phyloP scores from a whole-genome alignment of 2,329 filamentous ascomycete genomes.

The Aulographum hederae region DNA sequence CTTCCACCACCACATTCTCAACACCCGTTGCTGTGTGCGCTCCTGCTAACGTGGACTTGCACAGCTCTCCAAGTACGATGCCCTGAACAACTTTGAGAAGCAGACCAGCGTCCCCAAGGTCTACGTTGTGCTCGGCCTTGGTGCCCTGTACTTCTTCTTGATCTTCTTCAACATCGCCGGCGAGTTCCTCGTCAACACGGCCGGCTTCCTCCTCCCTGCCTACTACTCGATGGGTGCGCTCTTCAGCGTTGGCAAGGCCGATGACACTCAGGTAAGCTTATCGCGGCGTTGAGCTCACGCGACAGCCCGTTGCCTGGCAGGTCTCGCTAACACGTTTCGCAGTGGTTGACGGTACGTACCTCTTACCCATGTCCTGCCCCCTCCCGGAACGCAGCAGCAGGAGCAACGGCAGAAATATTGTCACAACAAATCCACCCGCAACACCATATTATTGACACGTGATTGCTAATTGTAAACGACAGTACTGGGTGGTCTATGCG shows the following conservation, averaged over 20 bases:
- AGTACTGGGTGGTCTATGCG: slow-evolving; percentile 78
- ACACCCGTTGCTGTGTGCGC: not conserved
- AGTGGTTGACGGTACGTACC: slow-evolving; percentile 43
- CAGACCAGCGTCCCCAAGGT: slow-evolving; percentile 69
- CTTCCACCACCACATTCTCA: not conserved
- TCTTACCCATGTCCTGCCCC: slow-evolving; percentile 1
- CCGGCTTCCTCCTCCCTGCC: slow-evolving; percentile 64
- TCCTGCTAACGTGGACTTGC: slow-evolving; percentile 4
- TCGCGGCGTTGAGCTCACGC: not conserved
- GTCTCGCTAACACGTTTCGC: slow-evolving; percentile 16
- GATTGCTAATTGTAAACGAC: no score
- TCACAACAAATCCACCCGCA: no score
- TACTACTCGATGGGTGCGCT: slow-evolving; percentile 72
- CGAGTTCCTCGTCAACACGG: slow-evolving; percentile 73
- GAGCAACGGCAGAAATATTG: not conserved
- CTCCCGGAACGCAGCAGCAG: no score
- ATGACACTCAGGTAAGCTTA: slow-evolving; percentile 60
- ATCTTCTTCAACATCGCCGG: slow-evolving; percentile 86
- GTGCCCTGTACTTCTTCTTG: slow-evolving; percentile 70
- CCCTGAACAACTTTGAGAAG: slow-evolving; percentile 73
- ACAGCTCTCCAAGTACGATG: slow-evolving; percentile 72
- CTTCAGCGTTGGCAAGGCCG: slow-evolving; percentile 50
- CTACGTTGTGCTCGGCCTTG: slow-evolving; percentile 61
- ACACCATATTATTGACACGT: no score
- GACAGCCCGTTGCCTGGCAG: not conserved